Evolutionary conservation across 768 basidiomycete genomes (phyloP).

Genomic region (Cytidiella melzeri): DNA sequence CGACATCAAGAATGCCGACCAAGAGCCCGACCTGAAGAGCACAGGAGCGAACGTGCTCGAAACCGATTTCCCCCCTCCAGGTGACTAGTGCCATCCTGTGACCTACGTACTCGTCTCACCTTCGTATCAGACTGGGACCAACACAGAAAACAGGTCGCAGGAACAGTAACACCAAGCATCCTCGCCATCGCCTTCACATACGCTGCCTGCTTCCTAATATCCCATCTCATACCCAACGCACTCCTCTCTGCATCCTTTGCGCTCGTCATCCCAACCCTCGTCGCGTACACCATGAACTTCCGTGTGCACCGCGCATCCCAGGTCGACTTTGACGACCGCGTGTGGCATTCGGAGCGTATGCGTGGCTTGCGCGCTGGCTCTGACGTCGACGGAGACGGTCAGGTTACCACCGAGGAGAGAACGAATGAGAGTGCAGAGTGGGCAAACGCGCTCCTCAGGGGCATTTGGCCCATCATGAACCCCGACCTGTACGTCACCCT

Average conservation of each 20-base stretch:
- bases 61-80: conserved; percentile 24
- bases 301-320: conserved; percentile 18
- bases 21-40: conserved; percentile 18
- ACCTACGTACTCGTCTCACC: not conserved
- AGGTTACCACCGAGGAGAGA: conserved; percentile 22
- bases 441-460: conserved; percentile 57
- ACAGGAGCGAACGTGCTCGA: conserved; percentile 26
- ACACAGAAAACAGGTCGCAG: conserved; percentile 18
- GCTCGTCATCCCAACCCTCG: conserved; percentile 16
- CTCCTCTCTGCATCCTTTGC: conserved; percentile 8
- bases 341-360: conserved; percentile 28
- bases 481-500: conserved; percentile 42
- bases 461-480: conserved; percentile 72
- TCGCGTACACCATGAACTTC: conserved; percentile 21
- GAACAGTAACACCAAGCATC: conserved; percentile 14
- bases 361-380: conserved; percentile 24
- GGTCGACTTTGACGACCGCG: conserved; percentile 24
- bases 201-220: conserved; percentile 12
- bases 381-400: conserved; percentile 24
- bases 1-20: conserved; percentile 40
- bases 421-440: conserved; percentile 44
- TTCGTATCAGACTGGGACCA: conserved; percentile 21
- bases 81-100: conserved; percentile 11
- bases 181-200: conserved; percentile 18
- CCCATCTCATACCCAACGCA: conserved; percentile 13